Base-by-base conservation (phyloP, 306 rosid species). In the Prunus armeniaca region DNA sequence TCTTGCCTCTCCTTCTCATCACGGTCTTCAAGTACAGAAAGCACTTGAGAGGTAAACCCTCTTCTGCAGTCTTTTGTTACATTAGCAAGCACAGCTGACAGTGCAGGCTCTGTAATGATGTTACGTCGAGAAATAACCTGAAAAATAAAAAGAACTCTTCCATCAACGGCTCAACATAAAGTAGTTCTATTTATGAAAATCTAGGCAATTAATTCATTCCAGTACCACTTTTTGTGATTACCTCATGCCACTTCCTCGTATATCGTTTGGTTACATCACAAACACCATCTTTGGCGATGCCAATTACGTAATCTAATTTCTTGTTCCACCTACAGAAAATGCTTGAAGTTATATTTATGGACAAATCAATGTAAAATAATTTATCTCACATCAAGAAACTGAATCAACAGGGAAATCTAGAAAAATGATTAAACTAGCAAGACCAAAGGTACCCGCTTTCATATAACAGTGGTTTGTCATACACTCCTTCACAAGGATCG, bases 181-280 rank as follows among this genome's bases (percentile, higher is more conserved):
- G 4, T 24, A 50, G 56, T 49, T 78, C 55, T 20, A 18, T 9
- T 63, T 58, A 78, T 28, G 68, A 55, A 55, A 49, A 61, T 62
- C 22, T 46, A 62, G 43, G 79, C 13, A 54, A 60, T 64, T 38
- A 34, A 52, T 9, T n/a, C 67, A 30, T 66, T 28, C 46, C 11
- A 38, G 7, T 47, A n/a, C 55, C 20, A 41, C 64, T 64, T 54
- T 19, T 60, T 69, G 52, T 18, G 22, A 71, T 71, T 77, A 95
- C 98, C 93, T 95, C 97, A 55, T 78, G 91, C 98, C 97, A 92
- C 81, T 90, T 90, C 90, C 88, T 89, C 12, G 98, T 92, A 87
- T 95, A 95, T 56, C 91, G 93, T 86, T 89, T 92, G 63, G 98
- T 95, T 75, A 95, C 96, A 84, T 95, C 98, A 82, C 70, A 78